These are phyloP conservation scores for Tricholoma sp. DNA, from an alignment of 768 basidiomycete genomes.

Conservation along the genomic window DNA sequence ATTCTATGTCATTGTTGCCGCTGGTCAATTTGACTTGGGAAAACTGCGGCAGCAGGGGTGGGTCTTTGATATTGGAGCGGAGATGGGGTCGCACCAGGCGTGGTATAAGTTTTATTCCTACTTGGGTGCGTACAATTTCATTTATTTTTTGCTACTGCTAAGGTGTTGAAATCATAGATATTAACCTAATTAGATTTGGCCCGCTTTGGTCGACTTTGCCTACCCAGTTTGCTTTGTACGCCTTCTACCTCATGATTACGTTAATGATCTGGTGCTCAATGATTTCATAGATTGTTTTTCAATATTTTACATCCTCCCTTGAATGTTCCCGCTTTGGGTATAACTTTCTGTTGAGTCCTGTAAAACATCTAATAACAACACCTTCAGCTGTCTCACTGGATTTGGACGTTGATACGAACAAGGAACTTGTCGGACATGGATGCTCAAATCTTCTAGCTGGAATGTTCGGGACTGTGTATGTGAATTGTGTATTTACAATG, in stretches of 20 bases:
- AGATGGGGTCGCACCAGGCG: constrained; percentile 25
- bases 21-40: constrained; percentile 54
- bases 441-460: constrained; percentile 87
- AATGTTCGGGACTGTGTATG: constrained; percentile 73
- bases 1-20: constrained; percentile 78
- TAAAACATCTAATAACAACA: neutral
- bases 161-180: constrained; percentile 46
- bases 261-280: neutral
- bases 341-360: constrained; percentile 13
- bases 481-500: neutral
- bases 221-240: constrained; percentile 88
- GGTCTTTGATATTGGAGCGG: constrained; percentile 70
- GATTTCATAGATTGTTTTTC: constrained; percentile 61
- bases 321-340: constrained; percentile 86
- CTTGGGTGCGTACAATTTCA: constrained; percentile 48
- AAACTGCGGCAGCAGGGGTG: constrained; percentile 65
- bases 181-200: constrained; percentile 49
- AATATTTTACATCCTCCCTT: constrained; percentile 81
- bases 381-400: constrained; percentile 76
- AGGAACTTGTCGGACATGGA: constrained; percentile 90
- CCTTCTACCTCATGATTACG: constrained; percentile 7
- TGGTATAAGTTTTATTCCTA: constrained; percentile 90
- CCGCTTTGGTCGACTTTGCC: constrained; percentile 82
- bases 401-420: constrained; percentile 85
- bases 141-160: neutral